Evolutionary conservation across 345 rosid genomes (phyloP).

Genomic region (Alliaria petiolata): DNA sequence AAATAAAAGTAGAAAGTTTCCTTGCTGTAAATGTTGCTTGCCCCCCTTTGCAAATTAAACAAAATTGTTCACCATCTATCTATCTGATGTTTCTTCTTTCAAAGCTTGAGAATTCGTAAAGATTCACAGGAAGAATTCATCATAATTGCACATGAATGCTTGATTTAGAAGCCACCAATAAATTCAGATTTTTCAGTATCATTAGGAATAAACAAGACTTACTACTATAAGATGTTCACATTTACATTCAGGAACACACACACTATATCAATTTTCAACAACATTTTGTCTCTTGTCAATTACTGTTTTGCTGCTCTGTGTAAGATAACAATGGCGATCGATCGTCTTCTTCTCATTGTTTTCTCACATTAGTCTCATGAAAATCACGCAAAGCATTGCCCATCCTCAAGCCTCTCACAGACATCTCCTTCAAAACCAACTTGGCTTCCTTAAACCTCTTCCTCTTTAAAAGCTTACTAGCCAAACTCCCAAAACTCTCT

Average conservation of each 20-base stretch:
- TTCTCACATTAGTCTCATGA: background rate
- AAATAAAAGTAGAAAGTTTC: slow-evolving; percentile 8
- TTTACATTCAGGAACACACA: no score
- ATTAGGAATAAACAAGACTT: no score
- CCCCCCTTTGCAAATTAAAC: slow-evolving; percentile 14
- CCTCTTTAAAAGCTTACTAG: slow-evolving; percentile 39
- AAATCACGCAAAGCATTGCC: slow-evolving; percentile 22
- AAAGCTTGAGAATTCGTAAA: background rate
- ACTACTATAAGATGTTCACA: no score
- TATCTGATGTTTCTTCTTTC: background rate
- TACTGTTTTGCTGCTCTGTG: background rate
- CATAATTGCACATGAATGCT: background rate
- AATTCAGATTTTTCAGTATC: no score
- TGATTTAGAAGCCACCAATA: background rate
- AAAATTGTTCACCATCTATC: slow-evolving; percentile 6
- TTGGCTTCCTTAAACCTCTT: slow-evolving; percentile 42
- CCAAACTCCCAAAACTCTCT: slow-evolving; percentile 54
- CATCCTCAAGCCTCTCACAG: slow-evolving; percentile 38
- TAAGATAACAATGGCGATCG: background rate
- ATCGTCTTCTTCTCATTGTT: background rate
- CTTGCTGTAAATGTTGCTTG: slow-evolving; percentile 6
- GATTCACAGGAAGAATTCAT: no score
- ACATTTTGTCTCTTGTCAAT: no score
- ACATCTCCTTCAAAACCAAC: slow-evolving; percentile 53
- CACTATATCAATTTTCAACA: no score